Conservation (phyloP, 2,329 filamentous ascomycete genomes). For the Truncatella angustata region DNA sequence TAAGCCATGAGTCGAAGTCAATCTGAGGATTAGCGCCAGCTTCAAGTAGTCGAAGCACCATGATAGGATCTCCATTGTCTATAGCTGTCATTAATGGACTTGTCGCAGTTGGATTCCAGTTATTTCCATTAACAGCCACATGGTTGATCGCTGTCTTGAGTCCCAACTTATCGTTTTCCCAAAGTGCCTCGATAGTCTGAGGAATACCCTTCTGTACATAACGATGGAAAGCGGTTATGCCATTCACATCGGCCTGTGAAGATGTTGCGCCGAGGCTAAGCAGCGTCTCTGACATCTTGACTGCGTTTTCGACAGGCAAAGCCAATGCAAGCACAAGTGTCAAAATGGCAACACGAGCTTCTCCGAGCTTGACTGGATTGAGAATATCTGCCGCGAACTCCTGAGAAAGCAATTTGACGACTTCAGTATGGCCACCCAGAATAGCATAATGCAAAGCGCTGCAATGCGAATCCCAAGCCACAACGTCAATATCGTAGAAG, state of each 20-base stretch:
- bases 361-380: constrained; percentile 67
- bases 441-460: constrained; percentile 80
- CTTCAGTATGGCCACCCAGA: constrained; percentile 65
- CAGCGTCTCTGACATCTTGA: constrained; percentile 62
- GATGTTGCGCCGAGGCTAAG: constrained; percentile 70
- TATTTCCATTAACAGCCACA: constrained; percentile 41
- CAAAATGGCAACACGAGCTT: constrained; percentile 61
- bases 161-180: constrained; percentile 57
- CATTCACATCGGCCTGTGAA: constrained; percentile 67
- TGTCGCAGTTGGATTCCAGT: constrained; percentile 33
- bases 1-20: constrained; percentile 63
- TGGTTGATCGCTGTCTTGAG: constrained; percentile 67
- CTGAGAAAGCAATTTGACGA: constrained; percentile 67
- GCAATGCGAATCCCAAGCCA: constrained; percentile 76
- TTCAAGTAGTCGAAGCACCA: constrained; percentile 61
- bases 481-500: constrained; percentile 72
- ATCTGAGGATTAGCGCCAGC: constrained; percentile 60
- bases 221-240: constrained; percentile 65
- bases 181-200: constrained; percentile 47
- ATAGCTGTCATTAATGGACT: constrained; percentile 62
- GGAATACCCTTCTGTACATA: constrained; percentile 51
- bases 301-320: constrained; percentile 61
- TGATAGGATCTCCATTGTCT: constrained; percentile 44
- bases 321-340: constrained; percentile 66
- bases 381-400: constrained; percentile 76